phyloP scores from a whole-genome alignment of 1,284 basidiomycete species.

The Vanrija sp. region DNA sequence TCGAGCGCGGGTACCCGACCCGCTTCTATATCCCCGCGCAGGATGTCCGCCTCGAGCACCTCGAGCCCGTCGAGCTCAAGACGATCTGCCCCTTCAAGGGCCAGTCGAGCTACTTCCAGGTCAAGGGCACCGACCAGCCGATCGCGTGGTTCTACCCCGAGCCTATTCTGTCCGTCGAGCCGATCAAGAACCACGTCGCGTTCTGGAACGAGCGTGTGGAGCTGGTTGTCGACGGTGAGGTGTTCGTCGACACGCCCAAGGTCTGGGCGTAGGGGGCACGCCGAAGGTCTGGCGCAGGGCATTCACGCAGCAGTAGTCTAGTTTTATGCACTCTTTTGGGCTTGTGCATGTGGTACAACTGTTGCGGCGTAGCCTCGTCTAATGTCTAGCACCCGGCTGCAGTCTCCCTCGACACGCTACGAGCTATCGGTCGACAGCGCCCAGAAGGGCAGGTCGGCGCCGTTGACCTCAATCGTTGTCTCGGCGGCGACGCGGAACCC shows the following conservation, averaged over 20 bases:
- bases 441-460: too few species aligned
- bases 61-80: neutral
- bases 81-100: constrained; percentile 17
- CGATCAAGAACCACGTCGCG: constrained; percentile 4
- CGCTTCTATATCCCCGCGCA: constrained; percentile 7
- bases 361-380: too few species aligned
- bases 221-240: constrained; percentile 5
- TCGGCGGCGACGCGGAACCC: too few species aligned
- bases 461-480: too few species aligned
- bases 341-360: too few species aligned
- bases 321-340: too few species aligned
- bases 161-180: neutral
- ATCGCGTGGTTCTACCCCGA: constrained; percentile 10
- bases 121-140: neutral
- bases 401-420: too few species aligned
- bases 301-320: too few species aligned
- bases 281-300: too few species aligned
- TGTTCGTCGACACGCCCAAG: neutral
- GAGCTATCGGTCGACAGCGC: too few species aligned
- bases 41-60: neutral
- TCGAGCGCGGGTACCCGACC: constrained; percentile 3
- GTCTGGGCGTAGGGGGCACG: neutral
- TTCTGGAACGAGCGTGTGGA: constrained; percentile 8
- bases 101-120: constrained; percentile 7
- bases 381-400: too few species aligned